Conservation (phyloP, 1,284 basidiomycete genomes). For the Trichosporon sp. region DNA sequence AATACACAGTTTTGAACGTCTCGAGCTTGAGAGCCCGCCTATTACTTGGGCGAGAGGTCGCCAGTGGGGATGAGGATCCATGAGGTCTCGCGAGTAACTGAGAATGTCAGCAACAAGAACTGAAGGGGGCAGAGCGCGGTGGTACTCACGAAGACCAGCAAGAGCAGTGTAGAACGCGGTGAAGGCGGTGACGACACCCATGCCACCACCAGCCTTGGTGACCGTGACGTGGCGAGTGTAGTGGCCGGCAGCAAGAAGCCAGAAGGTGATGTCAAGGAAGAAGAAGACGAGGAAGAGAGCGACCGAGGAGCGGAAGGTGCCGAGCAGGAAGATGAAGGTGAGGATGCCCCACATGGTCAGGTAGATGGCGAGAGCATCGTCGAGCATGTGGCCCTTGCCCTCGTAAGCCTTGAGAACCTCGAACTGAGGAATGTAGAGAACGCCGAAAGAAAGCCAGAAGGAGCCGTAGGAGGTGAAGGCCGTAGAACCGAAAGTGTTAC, state of each 20-base stretch:
- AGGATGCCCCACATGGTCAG: slow-evolving; percentile 43
- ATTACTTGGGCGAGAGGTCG: slow-evolving; percentile 32
- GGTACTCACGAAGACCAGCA: slow-evolving; percentile 47
- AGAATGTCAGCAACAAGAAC: neutral
- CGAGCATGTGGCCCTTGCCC: slow-evolving; percentile 50
- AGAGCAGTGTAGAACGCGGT: slow-evolving; percentile 51
- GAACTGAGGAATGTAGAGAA: slow-evolving; percentile 47
- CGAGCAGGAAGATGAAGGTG: slow-evolving; percentile 65
- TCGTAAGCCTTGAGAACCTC: slow-evolving; percentile 53
- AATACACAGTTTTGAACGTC: neutral
- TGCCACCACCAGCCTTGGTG: slow-evolving; percentile 64
- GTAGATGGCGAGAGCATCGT: slow-evolving; percentile 51
- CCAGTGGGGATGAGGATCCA: slow-evolving; percentile 54
- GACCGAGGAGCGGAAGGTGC: slow-evolving; percentile 21
- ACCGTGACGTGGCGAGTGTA: slow-evolving; percentile 32
- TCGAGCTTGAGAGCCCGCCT: neutral
- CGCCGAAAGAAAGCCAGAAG: slow-evolving; percentile 54
- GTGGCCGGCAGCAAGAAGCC: slow-evolving; percentile 47
- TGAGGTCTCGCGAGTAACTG: slow-evolving; percentile 48
- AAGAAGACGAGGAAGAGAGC: slow-evolving; percentile 56
- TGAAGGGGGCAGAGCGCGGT: neutral
- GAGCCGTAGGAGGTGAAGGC: slow-evolving; percentile 78
- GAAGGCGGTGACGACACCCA: slow-evolving; percentile 56
- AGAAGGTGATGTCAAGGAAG: slow-evolving; percentile 60
- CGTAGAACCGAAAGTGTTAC: slow-evolving; percentile 59